Conservation (phyloP, 2,329 filamentous ascomycete species). For the Fonsecaea nubica region DNA sequence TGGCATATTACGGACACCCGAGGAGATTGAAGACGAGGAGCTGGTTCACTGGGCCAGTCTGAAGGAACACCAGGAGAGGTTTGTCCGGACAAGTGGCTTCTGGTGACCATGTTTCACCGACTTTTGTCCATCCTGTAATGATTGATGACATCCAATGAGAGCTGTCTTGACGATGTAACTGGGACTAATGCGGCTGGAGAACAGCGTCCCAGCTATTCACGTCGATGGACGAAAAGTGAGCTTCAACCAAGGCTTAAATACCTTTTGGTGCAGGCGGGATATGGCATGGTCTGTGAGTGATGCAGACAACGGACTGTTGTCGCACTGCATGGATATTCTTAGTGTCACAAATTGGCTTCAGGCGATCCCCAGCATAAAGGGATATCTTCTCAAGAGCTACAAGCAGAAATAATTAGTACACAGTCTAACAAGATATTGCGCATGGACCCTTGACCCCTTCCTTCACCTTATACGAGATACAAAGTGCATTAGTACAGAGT, state of each 20-base stretch:
- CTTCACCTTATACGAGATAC: not conserved
- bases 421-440: not conserved
- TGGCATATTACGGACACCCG: conserved; percentile 36
- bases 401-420: not conserved
- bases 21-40: conserved; percentile 76
- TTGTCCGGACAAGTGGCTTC: conserved; percentile 50
- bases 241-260: conserved; percentile 13
- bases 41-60: conserved; percentile 78
- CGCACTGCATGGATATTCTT: not conserved
- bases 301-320: not conserved
- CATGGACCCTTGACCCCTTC: not conserved
- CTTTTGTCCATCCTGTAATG: conserved; percentile 11
- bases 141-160: conserved; percentile 13
- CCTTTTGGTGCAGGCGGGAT: not conserved
- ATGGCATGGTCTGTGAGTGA: not conserved
- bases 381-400: not conserved
- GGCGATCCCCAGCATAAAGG: not conserved
- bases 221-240: conserved; percentile 10
- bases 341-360: not conserved
- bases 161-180: not conserved
- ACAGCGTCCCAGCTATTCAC: not conserved
- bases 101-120: conserved; percentile 19
- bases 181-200: not conserved
- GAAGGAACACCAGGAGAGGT: conserved; percentile 76
- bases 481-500: not conserved